Percentiles rank a stretch among this genome's conserved stretches.
Conservation (phyloP, 2,329 filamentous ascomycete species). For the Dryadomyces quercivorus region DNA sequence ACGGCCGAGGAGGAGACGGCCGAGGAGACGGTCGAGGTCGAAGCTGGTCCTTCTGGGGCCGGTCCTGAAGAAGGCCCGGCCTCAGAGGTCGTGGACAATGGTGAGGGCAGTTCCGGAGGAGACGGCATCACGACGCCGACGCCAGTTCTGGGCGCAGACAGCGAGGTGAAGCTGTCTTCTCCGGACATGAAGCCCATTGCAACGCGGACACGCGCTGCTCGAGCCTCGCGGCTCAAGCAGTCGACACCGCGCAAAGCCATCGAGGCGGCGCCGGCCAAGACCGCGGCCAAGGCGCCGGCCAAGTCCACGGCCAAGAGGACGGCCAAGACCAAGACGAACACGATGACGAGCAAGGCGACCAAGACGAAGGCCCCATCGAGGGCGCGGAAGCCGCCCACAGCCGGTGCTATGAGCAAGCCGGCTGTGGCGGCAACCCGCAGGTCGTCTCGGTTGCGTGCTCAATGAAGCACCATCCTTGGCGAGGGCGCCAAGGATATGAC, state of each 20-base stretch:
- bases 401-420: not conserved
- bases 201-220: constrained; percentile 5
- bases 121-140: not conserved
- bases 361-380: not conserved
- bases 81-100: no score
- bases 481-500: constrained; percentile 9
- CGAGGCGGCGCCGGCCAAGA: constrained; percentile 3
- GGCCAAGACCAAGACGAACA: not conserved
- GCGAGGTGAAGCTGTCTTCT: not conserved
- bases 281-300: no score
- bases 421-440: no score
- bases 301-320: not conserved
- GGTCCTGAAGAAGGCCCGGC: not conserved
- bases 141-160: not conserved
- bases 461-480: constrained; percentile 9
- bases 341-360: not conserved
- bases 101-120: no score
- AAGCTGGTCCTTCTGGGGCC: not conserved
- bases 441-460: constrained; percentile 8
- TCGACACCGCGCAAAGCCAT: constrained; percentile 12
- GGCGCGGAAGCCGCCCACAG: not conserved
- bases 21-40: not conserved
- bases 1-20: not conserved
- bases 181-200: constrained; percentile 7
- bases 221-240: constrained; percentile 10